Percentiles rank a stretch among this genome's conserved stretches.
Evolutionary conservation across 768 basidiomycete species (phyloP).

Genomic region (Scleroderma bovista): DNA sequence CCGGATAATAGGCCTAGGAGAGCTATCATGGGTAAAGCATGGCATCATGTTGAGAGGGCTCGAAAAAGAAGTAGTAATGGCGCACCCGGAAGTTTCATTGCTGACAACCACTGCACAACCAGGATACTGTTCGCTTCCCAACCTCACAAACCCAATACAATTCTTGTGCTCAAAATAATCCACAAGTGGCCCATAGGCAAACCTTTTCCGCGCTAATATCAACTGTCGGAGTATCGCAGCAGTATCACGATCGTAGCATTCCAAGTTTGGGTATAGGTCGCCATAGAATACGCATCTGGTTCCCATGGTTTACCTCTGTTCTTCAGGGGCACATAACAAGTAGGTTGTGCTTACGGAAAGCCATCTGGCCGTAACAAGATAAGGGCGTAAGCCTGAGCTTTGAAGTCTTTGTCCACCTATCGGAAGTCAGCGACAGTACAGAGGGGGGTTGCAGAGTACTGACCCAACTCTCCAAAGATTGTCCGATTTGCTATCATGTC

Average conservation of each 20-base stretch:
- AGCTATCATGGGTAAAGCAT: neutral
- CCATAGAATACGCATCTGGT: conserved; percentile 83
- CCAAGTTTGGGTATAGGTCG: conserved; percentile 68
- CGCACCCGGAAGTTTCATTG: conserved; percentile 38
- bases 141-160: conserved; percentile 73
- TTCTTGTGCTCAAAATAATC: conserved; percentile 58
- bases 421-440: neutral
- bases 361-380: conserved; percentile 67
- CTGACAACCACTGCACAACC: conserved; percentile 74
- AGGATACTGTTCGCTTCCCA: conserved; percentile 45
- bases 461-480: conserved; percentile 82
- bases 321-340: too few relatives aligned
- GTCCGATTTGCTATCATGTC: conserved; percentile 51
- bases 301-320: neutral
- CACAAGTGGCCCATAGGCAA: conserved; percentile 56
- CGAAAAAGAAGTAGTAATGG: neutral
- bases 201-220: conserved; percentile 56
- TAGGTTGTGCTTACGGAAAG: conserved; percentile 54
- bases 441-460: conserved; percentile 10
- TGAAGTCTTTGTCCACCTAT: conserved; percentile 68
- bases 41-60: neutral
- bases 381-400: conserved; percentile 76
- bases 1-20: conserved; percentile 33
- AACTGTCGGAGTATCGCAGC: conserved; percentile 49
- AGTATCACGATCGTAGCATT: conserved; percentile 54